Conservation (phyloP, 306 rosid species). For the Corylus heterophylla region DNA sequence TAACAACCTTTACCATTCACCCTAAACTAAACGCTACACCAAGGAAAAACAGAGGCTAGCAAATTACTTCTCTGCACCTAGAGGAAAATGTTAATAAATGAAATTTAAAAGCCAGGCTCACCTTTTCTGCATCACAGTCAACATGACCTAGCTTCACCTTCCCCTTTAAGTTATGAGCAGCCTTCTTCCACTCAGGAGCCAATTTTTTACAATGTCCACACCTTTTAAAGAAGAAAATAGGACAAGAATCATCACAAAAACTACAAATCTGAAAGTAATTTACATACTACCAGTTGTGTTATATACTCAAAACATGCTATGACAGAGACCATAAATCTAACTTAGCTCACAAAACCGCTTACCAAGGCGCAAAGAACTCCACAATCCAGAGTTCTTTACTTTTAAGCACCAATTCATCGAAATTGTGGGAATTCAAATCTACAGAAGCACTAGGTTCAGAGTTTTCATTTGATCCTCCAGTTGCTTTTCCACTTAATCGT, state of each 20-base stretch:
- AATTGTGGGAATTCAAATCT: slow-evolving; percentile 76
- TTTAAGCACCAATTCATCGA: slow-evolving; percentile 78
- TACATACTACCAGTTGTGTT: not conserved
- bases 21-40: not conserved
- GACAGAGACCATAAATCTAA: not conserved
- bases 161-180: slow-evolving; percentile 75
- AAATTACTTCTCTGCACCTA: not conserved
- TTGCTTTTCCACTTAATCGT: slow-evolving; percentile 79
- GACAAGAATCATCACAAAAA: slow-evolving; percentile 16
- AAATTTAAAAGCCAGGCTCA: slow-evolving; percentile 15
- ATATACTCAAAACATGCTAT: not conserved
- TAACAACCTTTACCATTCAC: not conserved
- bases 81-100: not conserved
- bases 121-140: slow-evolving; percentile 97
- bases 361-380: slow-evolving; percentile 99
- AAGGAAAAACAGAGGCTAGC: not conserved
- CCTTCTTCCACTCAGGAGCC: slow-evolving; percentile 98
- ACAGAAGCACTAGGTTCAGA: slow-evolving; percentile 72
- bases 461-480: slow-evolving; percentile 76
- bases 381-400: slow-evolving; percentile 99
- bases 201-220: slow-evolving; percentile 96
- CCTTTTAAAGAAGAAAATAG: slow-evolving; percentile 51
- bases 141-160: slow-evolving; percentile 95
- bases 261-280: slow-evolving; percentile 17
- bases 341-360: slow-evolving; percentile 22